Percentiles rank a stretch among this genome's conserved stretches.
Conservation (phyloP, 768 basidiomycete genomes). For the Pulveroboletus sp. region DNA sequence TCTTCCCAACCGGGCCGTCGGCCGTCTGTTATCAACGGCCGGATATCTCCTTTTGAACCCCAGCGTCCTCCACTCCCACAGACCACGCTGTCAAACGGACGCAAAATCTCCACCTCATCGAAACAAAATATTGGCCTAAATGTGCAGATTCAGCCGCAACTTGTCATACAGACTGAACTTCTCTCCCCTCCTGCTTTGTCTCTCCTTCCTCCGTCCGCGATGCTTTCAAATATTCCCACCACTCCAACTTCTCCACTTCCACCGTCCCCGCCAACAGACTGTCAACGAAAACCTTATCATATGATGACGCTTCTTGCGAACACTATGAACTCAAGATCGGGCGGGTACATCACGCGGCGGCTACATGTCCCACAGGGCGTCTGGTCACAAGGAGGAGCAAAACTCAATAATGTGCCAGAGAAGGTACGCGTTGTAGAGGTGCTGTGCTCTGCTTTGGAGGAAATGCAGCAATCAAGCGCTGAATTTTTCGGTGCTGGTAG, state of each 20-base stretch:
- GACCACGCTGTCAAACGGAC: conserved; percentile 37
- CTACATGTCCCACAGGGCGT: conserved; percentile 86
- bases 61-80: conserved; percentile 51
- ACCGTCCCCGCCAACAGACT: conserved; percentile 62
- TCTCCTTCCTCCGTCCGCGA: conserved; percentile 43
- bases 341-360: conserved; percentile 84
- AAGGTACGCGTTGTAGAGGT: conserved; percentile 84
- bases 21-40: conserved; percentile 52
- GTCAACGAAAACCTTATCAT: conserved; percentile 81
- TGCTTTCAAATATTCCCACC: conserved; percentile 56
- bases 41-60: conserved; percentile 47
- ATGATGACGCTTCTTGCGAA: conserved; percentile 78
- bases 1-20: conserved; percentile 75
- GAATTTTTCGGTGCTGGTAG: conserved; percentile 77
- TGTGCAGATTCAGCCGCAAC: conserved; percentile 44
- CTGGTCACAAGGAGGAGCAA: conserved; percentile 88
- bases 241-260: conserved; percentile 79
- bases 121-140: conserved; percentile 43
- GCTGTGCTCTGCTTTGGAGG: conserved; percentile 72
- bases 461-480: conserved; percentile 64
- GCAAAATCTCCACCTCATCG: conserved; percentile 61
- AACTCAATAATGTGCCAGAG: conserved; percentile 73
- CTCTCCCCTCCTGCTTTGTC: conserved; percentile 35
- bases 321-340: conserved; percentile 74
- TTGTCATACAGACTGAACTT: conserved; percentile 49